Evolutionary conservation across 1,284 basidiomycete species (phyloP), one percentile per base, ranked within the genome.

Genomic region (Malassezia cuniculi): DNA sequence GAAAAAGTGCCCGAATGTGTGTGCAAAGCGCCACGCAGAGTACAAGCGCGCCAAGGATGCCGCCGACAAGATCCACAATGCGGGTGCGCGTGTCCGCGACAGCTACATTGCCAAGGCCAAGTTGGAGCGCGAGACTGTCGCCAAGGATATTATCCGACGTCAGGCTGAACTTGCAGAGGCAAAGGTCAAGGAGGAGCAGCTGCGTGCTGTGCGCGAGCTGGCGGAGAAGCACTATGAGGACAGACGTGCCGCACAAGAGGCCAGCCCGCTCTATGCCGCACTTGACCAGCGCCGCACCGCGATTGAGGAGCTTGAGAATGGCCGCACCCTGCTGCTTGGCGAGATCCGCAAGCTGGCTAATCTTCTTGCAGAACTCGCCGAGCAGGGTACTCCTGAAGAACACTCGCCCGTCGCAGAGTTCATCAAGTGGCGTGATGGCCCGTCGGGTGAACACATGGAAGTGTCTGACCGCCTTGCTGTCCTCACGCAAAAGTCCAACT

Each of bases 31-130:
- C 26, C 85, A 86, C 1, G 76, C 77, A 44, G 77, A 68, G 31
- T 77, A 83, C 67, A 71, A 78, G 46, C 76, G 76, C 62, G 74
- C 76, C 55, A 68, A 71, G 22, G 80, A 81, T 31, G 80, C 76
- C 12, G 78, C 82, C 55, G 72, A 73, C 29, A 89, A 85, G 70
- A 69, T 82, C 14, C 75, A 80, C 30, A 82, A 80, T 56, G 87
- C 82, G 12, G 52, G 90, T 33, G 76, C 82, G 9, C 90, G 93
- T 73, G 82, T 94, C 43, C 80, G 90, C 31, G 76, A 79, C 5
- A 78, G 80, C 1, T 95, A 95, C 64, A 81, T 94, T 53, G 71
- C 76, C 6, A 74, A 83, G 79, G 74, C 78, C 73, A 62, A 80
- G 18, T 71, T 70, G 17, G 71, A 74, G 29, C 61, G 71, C 41